phyloP scores from a whole-genome alignment of 1,284 basidiomycete genomes.

The Blastosporella zonata region DNA sequence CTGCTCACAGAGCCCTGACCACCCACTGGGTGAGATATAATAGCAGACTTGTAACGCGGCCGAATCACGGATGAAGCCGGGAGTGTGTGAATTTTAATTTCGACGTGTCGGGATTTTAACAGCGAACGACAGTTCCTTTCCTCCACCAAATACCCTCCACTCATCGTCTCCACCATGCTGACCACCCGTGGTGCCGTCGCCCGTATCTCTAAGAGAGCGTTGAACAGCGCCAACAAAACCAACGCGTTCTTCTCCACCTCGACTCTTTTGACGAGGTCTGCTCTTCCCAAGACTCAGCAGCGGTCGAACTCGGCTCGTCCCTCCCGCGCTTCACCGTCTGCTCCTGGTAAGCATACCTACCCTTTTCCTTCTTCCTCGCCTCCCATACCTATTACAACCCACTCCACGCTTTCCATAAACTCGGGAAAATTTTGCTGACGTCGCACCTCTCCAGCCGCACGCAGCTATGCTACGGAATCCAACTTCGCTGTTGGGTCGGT shows the following conservation, averaged over 20 bases:
- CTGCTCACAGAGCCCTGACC: no score
- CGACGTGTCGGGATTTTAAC: conserved; percentile 38
- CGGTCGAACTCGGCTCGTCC: conserved; percentile 39
- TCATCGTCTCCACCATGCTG: conserved; percentile 56
- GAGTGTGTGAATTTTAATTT: conserved; percentile 44
- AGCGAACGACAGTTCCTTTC: conserved; percentile 20
- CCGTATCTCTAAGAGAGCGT: conserved; percentile 79
- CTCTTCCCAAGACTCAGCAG: conserved; percentile 42
- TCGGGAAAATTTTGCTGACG: conserved; percentile 11
- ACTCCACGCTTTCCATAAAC: background rate
- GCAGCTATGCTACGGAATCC: conserved; percentile 90
- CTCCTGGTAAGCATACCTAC: conserved; percentile 37
- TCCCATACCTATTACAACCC: conserved; percentile 20
- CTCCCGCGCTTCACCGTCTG: conserved; percentile 39
- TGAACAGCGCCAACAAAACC: conserved; percentile 68
- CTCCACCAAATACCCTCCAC: conserved; percentile 23
- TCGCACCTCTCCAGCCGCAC: conserved; percentile 44
- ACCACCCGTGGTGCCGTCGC: conserved; percentile 75
- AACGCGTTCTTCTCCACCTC: conserved; percentile 78
- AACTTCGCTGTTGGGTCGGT: conserved; percentile 71
- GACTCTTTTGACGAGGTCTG: conserved; percentile 45
- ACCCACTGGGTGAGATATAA: no score
- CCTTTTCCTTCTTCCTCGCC: conserved; percentile 6
- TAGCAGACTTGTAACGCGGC: conserved; percentile 2
- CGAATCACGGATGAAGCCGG: conserved; percentile 37